Evolutionary conservation across 345 rosid species (phyloP).

Genomic region (Eutrema heterophyllum): DNA sequence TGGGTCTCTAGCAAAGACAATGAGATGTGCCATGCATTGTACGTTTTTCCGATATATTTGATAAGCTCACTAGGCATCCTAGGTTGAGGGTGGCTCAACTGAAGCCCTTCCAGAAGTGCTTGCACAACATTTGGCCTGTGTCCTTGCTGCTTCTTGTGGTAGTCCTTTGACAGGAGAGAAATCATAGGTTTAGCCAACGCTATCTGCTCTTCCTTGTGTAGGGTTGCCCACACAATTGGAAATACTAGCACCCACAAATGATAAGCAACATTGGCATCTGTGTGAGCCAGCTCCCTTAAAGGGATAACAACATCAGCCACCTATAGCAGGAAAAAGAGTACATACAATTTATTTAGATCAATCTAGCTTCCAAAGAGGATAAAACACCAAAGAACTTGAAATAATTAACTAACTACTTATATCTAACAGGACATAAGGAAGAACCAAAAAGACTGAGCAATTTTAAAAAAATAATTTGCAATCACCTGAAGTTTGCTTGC

Average conservation of each 20-base stretch:
- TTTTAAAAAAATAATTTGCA: background rate
- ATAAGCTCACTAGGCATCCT: too few relatives aligned
- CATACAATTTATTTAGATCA: conserved; percentile 39
- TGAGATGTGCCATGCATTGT: too few relatives aligned
- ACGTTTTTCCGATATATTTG: too few relatives aligned
- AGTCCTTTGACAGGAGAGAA: conserved; percentile 74
- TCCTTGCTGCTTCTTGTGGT: conserved; percentile 93
- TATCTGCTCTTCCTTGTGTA: conserved; percentile 80
- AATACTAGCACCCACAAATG: conserved; percentile 96
- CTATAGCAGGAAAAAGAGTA: conserved; percentile 43
- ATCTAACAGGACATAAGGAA: conserved; percentile 8
- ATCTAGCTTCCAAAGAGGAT: background rate
- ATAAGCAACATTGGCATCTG: conserved; percentile 90
- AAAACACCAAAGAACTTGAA: background rate
- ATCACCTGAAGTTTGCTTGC: conserved; percentile 89
- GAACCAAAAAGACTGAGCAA: background rate
- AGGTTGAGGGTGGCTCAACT: too few relatives aligned
- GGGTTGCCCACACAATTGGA: conserved; percentile 94
- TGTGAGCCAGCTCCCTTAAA: conserved; percentile 86
- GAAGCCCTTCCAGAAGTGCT: too few relatives aligned
- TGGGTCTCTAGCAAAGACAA: too few relatives aligned
- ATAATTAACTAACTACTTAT: background rate
- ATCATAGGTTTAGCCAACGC: conserved; percentile 89
- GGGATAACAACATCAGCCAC: conserved; percentile 88
- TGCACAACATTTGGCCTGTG: conserved; percentile 50